Base-by-base conservation (phyloP, 306 rosid genomes). In the Castanea sativa region DNA sequence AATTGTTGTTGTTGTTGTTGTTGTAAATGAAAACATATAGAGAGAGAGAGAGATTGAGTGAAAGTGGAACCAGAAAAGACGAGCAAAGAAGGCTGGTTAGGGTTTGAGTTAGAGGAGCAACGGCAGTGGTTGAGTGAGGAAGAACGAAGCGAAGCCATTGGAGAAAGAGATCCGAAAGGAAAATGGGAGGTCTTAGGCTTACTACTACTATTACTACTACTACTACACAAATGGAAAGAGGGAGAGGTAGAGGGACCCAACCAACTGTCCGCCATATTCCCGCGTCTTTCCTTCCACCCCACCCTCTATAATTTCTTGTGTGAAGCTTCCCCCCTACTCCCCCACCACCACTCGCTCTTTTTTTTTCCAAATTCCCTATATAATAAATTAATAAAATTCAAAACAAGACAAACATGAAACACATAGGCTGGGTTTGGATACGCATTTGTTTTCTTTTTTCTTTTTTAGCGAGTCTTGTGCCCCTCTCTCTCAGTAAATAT, bases 31-130 rank as follows among this genome's bases (percentile, higher is more conserved):
- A 3, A 38, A 69, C 41, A 13, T 6, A 69, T 29, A 6, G 11
- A 33, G 38, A 38, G 45, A 2, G 45, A 38, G 45, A 38, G 45
- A 38, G 9, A 33, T 0, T 38, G 43, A 38, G 45, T 7, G 45
- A 38, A 38, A 2, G 45, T 41, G 8, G 8, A 41, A 41, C 45
- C 45, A 41, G 97, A 94, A 76, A 94, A 94, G 87, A 94, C 97
- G 71, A 94, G 97, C 76, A 94, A 64, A 4, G 97, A 79, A 2
- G 95, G 95, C 59, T 80, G 87, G 27, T 77, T 55, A 51, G 86
- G 87, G 78, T 70, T 82, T 35, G 88, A 80, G 81, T 45, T 81
- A 2, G 89, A 88, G 81, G 75, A 82, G 74, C 84, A 83, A 55
- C 83, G 85, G 29, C 72, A 68, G 83, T 74, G 82, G 55, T 55